A percentile compares a stretch with the other conserved stretches of the same genome.
Evolutionary conservation across 2,329 filamentous ascomycete species (phyloP).

Genomic region (Aspergillus sp.): DNA sequence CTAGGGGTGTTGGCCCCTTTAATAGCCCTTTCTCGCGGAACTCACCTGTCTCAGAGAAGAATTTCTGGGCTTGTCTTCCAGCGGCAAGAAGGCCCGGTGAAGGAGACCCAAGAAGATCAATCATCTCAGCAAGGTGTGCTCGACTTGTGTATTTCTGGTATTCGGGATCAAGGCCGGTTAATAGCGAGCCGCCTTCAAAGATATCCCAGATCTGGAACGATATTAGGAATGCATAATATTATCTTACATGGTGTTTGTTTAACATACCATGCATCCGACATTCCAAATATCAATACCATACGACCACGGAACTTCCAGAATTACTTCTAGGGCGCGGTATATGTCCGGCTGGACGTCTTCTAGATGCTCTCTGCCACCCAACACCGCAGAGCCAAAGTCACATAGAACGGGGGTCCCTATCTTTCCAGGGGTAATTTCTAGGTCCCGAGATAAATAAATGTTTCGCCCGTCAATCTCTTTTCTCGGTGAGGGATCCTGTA

Average conservation of each 20-base stretch:
- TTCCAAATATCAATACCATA: conserved; percentile 48
- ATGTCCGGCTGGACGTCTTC: conserved; percentile 33
- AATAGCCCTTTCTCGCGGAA: conserved; percentile 25
- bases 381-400: conserved; percentile 52
- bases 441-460: conserved; percentile 46
- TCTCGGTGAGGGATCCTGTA: conserved; percentile 41
- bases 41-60: conserved; percentile 34
- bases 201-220: conserved; percentile 49
- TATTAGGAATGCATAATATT: conserved; percentile 7
- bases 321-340: conserved; percentile 47
- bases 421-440: conserved; percentile 25
- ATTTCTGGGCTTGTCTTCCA: conserved; percentile 35
- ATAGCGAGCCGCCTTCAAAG: conserved; percentile 49
- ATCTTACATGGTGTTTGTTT: background rate
- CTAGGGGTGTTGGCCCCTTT: conserved; percentile 28
- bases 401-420: conserved; percentile 44
- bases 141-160: conserved; percentile 42
- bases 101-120: conserved; percentile 47
- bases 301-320: conserved; percentile 48
- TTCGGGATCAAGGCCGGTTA: conserved; percentile 43
- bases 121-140: conserved; percentile 52
- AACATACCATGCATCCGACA: background rate
- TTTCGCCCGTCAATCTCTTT: conserved; percentile 43
- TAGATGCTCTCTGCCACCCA: conserved; percentile 34
- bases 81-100: conserved; percentile 32